Evolutionary conservation across 2,329 filamentous ascomycete genomes (phyloP).

Genomic region (Trichoderma lentiforme): DNA sequence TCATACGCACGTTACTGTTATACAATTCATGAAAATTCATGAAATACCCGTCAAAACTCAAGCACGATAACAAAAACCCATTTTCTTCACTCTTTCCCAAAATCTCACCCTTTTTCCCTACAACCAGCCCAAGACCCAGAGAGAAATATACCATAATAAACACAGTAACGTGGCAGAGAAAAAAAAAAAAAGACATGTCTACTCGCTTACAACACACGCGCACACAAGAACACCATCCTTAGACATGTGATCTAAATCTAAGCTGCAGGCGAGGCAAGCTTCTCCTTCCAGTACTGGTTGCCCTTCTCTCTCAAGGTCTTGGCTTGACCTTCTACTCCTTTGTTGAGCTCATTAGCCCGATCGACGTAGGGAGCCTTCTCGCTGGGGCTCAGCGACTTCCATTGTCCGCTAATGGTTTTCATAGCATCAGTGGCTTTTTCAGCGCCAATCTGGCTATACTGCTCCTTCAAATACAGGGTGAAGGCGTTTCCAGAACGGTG

Average conservation of each 20-base stretch:
- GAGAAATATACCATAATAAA: background rate
- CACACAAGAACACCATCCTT: background rate
- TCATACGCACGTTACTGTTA: background rate
- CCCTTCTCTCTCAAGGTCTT: conserved; percentile 32
- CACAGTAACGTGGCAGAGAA: background rate
- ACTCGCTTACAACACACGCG: background rate
- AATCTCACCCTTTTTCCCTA: background rate
- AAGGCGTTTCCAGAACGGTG: conserved; percentile 36
- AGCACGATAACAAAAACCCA: background rate
- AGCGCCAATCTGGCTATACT: conserved; percentile 32
- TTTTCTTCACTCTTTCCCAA: background rate
- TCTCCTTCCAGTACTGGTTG: conserved; percentile 23
- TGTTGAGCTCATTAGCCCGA: conserved; percentile 21
- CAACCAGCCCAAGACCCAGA: background rate
- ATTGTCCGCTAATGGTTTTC: conserved; percentile 34
- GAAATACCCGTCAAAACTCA: background rate
- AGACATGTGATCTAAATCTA: background rate
- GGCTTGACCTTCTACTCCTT: conserved; percentile 20
- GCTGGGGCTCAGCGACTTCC: conserved; percentile 40
- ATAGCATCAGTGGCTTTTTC: conserved; percentile 23
- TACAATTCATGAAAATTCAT: background rate
- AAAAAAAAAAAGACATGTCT: background rate
- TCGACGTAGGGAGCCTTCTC: conserved; percentile 44
- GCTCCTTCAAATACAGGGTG: conserved; percentile 37
- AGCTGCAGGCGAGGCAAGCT: conserved; percentile 1